Evolutionary conservation across 345 rosid genomes (phyloP).

Genomic region (Eucalyptus dawsonii): DNA sequence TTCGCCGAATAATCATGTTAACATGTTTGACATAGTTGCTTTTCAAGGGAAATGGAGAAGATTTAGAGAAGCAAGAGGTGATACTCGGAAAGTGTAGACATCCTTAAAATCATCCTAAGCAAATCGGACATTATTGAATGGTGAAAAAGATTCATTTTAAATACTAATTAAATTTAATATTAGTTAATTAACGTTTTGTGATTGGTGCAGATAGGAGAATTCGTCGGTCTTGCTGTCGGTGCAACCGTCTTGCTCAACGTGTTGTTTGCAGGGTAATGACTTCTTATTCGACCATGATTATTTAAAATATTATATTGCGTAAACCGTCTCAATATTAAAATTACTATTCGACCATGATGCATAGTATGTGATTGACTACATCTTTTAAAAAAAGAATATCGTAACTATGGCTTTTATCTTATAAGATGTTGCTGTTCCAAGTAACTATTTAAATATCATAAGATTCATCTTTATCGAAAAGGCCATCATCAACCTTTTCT

Average conservation of each 20-base stretch:
- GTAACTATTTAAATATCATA: neutral
- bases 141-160: too few species aligned
- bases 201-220: slow-evolving; percentile 14
- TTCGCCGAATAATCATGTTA: neutral
- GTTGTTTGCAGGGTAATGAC: slow-evolving; percentile 32
- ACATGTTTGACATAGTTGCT: neutral
- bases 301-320: neutral
- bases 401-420: neutral
- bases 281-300: neutral
- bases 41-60: neutral
- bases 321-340: too few species aligned
- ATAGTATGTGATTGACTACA: neutral
- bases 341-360: too few species aligned
- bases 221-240: slow-evolving; percentile 40
- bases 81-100: neutral
- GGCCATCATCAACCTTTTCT: too few species aligned
- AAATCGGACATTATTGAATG: too few species aligned
- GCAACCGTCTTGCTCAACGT: slow-evolving; percentile 30
- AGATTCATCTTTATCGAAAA: too few species aligned
- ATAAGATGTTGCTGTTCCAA: neutral
- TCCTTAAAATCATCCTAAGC: too few species aligned
- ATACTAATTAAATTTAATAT: fast-evolving
- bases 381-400: too few species aligned
- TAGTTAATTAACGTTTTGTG: neutral
- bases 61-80: neutral